These are phyloP conservation scores for Exsudoporus frostii DNA, from an alignment of 768 basidiomycete genomes.

Conservation along the genomic window DNA sequence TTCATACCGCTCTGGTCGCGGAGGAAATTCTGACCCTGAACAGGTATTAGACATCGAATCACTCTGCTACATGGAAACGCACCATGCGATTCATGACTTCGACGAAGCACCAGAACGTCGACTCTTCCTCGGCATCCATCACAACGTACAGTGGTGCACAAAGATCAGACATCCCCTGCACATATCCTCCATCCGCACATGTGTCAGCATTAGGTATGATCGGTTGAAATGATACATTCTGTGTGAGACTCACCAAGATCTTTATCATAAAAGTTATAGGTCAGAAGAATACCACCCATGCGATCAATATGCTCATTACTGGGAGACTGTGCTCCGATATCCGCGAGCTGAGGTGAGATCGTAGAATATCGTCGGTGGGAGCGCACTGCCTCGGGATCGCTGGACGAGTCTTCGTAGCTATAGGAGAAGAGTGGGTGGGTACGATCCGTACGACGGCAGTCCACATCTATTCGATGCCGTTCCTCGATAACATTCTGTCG, in stretches of 20 bases:
- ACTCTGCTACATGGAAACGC: conserved; percentile 23
- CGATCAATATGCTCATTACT: conserved; percentile 90
- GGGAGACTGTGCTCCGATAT: conserved; percentile 84
- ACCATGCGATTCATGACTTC: conserved; percentile 96
- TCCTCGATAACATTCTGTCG: conserved; percentile 82
- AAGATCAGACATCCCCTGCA: conserved; percentile 98
- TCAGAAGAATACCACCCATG: conserved; percentile 81
- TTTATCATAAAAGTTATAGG: conserved; percentile 88
- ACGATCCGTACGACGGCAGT: conserved; percentile 94
- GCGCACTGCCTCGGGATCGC: conserved; percentile 53
- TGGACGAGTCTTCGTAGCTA: conserved; percentile 32
- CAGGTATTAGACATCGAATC: conserved; percentile 3
- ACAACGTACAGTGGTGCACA: conserved; percentile 93
- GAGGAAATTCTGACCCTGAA: conserved; percentile 89
- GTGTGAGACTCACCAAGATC: conserved; percentile 62
- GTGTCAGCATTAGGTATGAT: conserved; percentile 12
- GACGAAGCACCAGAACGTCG: conserved; percentile 97
- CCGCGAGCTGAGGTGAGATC: conserved; percentile 69
- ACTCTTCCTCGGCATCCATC: conserved; percentile 80
- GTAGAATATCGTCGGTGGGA: conserved; percentile 55
- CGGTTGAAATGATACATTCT: neutral
- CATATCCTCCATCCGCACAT: conserved; percentile 63
- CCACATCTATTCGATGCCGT: conserved; percentile 93
- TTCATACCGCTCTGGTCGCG: conserved; percentile 99
- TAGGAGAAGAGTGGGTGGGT: conserved; percentile 85